Conservation (phyloP, 495 filamentous ascomycete genomes). For the Daldinia concentrica region DNA sequence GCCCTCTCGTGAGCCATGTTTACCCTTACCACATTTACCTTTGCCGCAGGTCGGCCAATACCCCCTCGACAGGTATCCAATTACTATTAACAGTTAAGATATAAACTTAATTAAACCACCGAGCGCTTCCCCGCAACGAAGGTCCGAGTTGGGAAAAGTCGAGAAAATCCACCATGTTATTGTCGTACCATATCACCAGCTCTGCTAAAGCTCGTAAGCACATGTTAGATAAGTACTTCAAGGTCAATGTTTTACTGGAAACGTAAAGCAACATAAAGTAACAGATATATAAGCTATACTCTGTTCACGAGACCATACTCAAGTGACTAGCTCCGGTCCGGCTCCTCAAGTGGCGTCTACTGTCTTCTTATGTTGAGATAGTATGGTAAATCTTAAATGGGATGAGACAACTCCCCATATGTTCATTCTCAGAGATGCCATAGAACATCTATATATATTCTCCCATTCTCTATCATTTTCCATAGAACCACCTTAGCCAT, state of each 20-base stretch:
- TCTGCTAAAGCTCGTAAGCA: neutral
- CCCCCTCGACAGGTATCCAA: neutral
- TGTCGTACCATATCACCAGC: slow-evolving; percentile 26
- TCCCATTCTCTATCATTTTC: slow-evolving; percentile 7
- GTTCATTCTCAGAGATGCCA: neutral
- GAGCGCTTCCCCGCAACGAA: slow-evolving; percentile 25
- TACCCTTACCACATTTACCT: slow-evolving; percentile 30
- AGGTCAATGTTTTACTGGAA: neutral
- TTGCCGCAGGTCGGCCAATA: slow-evolving; percentile 11
- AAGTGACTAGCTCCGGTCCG: slow-evolving; percentile 3
- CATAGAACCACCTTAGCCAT: slow-evolving; percentile 11
- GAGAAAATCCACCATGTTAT: slow-evolving; percentile 19
- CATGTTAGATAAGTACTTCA: slow-evolving; percentile 1
- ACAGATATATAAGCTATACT: slow-evolving; percentile 1
- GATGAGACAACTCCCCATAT: slow-evolving; percentile 3
- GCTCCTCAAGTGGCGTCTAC: slow-evolving; percentile 18
- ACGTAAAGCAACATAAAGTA: neutral
- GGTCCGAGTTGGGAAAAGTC: slow-evolving; percentile 23
- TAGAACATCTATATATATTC: neutral
- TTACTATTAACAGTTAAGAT: neutral
- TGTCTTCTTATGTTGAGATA: neutral
- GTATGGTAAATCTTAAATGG: slow-evolving; percentile 28
- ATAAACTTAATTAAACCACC: slow-evolving; percentile 9
- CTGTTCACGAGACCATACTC: slow-evolving; percentile 22
- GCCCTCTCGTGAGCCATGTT: neutral